These are phyloP conservation scores for Coemansia sp. DNA, from an alignment of 192 early-diverging fungal genomes.

Conservation along the genomic window DNA sequence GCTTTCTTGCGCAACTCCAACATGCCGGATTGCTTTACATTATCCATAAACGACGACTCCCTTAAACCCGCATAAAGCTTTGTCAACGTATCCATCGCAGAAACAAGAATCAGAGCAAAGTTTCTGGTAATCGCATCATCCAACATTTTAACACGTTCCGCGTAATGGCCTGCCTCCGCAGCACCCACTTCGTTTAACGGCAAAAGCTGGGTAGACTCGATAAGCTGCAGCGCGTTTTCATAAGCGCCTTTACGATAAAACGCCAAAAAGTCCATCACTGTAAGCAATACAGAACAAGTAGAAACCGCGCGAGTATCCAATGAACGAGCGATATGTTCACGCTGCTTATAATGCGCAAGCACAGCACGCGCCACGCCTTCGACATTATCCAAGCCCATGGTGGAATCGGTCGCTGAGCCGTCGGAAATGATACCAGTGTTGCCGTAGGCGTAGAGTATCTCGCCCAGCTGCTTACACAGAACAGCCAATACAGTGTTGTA, in stretches of 20 bases:
- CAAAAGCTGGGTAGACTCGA: conserved; percentile 64
- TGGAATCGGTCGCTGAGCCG: neutral
- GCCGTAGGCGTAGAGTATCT: conserved; percentile 48
- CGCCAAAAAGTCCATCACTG: conserved; percentile 64
- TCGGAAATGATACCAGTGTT: neutral
- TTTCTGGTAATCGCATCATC: conserved; percentile 72
- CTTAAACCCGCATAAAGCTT: conserved; percentile 63
- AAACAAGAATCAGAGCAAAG: conserved; percentile 75
- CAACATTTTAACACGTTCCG: conserved; percentile 65
- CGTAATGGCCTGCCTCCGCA: conserved; percentile 47
- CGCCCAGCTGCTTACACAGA: conserved; percentile 69
- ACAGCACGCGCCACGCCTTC: conserved; percentile 56
- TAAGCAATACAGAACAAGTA: conserved; percentile 62
- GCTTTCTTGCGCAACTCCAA: conserved; percentile 62
- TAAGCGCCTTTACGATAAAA: conserved; percentile 58
- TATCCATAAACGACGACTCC: conserved; percentile 54
- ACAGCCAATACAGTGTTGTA: conserved; percentile 74
- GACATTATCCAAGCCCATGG: conserved; percentile 35
- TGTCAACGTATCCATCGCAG: conserved; percentile 69
- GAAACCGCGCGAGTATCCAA: conserved; percentile 44
- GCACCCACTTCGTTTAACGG: conserved; percentile 58
- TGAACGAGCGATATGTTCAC: conserved; percentile 51
- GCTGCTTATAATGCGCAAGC: conserved; percentile 51
- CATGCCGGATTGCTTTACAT: conserved; percentile 54
- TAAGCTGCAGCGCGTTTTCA: conserved; percentile 63